Conservation (phyloP, 169 alveolate genomes). For the Miamiensis avidus region DNA sequence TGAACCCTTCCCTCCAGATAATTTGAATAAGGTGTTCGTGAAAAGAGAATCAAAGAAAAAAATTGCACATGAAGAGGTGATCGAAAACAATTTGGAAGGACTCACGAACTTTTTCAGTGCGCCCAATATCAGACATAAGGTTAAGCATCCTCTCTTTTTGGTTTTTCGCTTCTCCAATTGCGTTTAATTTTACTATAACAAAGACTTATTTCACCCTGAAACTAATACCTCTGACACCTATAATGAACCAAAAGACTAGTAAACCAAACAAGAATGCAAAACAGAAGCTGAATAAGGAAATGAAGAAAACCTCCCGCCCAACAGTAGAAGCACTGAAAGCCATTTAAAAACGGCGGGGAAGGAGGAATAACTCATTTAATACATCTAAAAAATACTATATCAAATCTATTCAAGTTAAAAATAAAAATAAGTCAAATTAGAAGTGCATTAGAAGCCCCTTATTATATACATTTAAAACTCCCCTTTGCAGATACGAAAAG, state of each 20-base stretch:
- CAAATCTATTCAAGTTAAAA: not conserved
- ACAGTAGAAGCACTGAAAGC: slow-evolving; percentile 1
- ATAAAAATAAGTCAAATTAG: not conserved
- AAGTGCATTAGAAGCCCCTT: slow-evolving; percentile 2
- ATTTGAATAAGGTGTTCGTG: slow-evolving; percentile 28
- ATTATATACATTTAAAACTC: slow-evolving; percentile 1
- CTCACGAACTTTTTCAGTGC: slow-evolving; percentile 52
- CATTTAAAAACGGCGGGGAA: slow-evolving; percentile 20
- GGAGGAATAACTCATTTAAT: not conserved
- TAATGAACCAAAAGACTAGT: not conserved
- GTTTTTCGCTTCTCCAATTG: slow-evolving; percentile 36
- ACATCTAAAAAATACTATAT: slow-evolving; percentile 10
- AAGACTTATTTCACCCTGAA: slow-evolving; percentile 17
- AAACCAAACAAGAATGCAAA: slow-evolving; percentile 1
- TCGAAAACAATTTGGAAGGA: slow-evolving; percentile 41
- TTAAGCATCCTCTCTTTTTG: slow-evolving; percentile 54
- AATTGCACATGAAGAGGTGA: slow-evolving; percentile 32
- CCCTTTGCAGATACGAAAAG: slow-evolving; percentile 14
- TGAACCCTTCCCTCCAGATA: slow-evolving; percentile 43
- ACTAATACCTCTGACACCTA: not conserved
- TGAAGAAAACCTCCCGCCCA: slow-evolving; percentile 6
- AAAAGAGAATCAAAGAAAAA: slow-evolving; percentile 31
- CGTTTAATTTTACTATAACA: slow-evolving; percentile 39
- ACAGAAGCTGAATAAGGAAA: not conserved
- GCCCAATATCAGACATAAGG: slow-evolving; percentile 60